Evolutionary conservation across 441 rosid species (phyloP), one percentile per base, ranked within the genome.

Genomic region (Euphorbia corollata): DNA sequence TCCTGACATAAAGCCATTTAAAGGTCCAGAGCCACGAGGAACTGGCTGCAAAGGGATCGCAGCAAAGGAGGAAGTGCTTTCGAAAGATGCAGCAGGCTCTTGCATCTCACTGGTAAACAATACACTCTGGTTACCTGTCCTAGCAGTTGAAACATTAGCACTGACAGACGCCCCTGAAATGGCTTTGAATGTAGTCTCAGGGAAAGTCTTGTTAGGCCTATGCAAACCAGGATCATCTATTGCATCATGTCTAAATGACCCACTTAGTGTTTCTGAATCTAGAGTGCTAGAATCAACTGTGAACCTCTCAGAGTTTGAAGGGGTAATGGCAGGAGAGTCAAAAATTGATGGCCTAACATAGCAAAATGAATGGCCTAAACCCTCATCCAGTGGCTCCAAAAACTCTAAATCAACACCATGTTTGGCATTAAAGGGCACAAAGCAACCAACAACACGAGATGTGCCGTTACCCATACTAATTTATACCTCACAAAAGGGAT

Each of bases 151-250:
- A 51, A 90, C 97, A 82, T 90, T 90, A 57, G 98, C 97, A 76
- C 98, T 92, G 61, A 92, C 98, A 0, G 98, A 92, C 27, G 98
- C 98, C 73, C 98, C 98, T 0, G 98, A 92, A 74, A 92, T 92
- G 18, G 90, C 83, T 77, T 81, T 92, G 78, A 92, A 92, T 30
- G 97, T 88, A 59, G 98, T 88, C 74, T 90, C 96, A 11, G 84
- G 89, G 66, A 92, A 78, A 68, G 76, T 75, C 81, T 90, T 90
- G 73, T 56, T 73, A 60, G 77, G 80, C 72, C 86, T 81, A 71
- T 81, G 81, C 60, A 83, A 71, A 67, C 79, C 78, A 12, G 90
- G 84, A 69, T 92, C 98, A 74, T 90, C 98, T 43, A 90, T 74
- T 6, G 78, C 73, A 18, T 88, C 96, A 61, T 90, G 88, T 62